Conservation (phyloP, 2,329 filamentous ascomycete species). For the Colletotrichum coccodes region DNA sequence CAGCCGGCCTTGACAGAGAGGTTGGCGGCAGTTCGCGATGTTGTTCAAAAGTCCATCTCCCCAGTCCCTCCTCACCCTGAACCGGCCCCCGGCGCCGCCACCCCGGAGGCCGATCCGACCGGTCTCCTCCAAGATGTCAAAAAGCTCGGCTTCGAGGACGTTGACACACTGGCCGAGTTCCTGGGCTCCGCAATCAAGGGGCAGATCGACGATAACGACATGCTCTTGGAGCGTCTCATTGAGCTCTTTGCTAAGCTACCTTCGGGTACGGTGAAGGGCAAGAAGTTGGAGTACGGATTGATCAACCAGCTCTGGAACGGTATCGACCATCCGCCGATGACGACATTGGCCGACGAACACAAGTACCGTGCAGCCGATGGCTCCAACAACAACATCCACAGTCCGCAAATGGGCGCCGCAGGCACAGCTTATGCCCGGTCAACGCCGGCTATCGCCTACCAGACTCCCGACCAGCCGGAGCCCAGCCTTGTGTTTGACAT, state of each 20-base stretch:
- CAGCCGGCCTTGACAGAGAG: slow-evolving; percentile 24
- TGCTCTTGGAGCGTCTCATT: slow-evolving; percentile 34
- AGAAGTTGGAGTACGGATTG: slow-evolving; percentile 30
- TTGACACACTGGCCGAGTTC: slow-evolving; percentile 33
- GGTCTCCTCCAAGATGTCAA: slow-evolving; percentile 32
- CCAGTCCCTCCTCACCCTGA: slow-evolving; percentile 10
- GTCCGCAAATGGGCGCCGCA: slow-evolving; percentile 33
- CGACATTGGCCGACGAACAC: slow-evolving; percentile 30
- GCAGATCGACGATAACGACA: slow-evolving; percentile 31
- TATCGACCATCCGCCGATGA: slow-evolving; percentile 35
- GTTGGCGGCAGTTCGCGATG: slow-evolving; percentile 20
- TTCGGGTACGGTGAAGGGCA: slow-evolving; percentile 27
- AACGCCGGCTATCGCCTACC: slow-evolving; percentile 28
- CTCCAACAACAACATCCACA: slow-evolving; percentile 34
- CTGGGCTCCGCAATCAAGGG: slow-evolving; percentile 26
- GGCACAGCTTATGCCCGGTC: slow-evolving; percentile 34
- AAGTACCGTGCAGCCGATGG: slow-evolving; percentile 36
- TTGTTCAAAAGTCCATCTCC: slow-evolving; percentile 21
- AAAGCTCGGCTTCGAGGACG: slow-evolving; percentile 34
- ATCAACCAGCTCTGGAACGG: slow-evolving; percentile 34
- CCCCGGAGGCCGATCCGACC: slow-evolving; percentile 12
- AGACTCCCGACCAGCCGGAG: slow-evolving; percentile 33
- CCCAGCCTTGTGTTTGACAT: slow-evolving; percentile 35
- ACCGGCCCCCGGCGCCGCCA: neutral
- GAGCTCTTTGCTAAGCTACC: slow-evolving; percentile 34